Evolutionary conservation across 371 early-diverging fungal species (phyloP), one percentile per base, ranked within the genome.

Genomic region (Mortierella sp.): DNA sequence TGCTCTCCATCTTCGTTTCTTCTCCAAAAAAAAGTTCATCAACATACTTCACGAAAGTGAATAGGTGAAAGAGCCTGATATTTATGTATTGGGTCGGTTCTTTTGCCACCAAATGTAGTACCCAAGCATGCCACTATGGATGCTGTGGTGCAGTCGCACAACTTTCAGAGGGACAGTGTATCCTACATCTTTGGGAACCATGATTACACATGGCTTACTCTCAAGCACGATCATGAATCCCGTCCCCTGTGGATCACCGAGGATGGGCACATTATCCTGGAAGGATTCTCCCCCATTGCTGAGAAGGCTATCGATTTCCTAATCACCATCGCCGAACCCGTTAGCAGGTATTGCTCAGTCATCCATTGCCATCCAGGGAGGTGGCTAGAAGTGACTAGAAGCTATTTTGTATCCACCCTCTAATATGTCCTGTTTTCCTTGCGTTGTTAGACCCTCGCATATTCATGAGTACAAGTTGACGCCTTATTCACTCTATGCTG

Each of bases 391-490:
- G n/a, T n/a, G n/a, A n/a, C n/a, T n/a, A n/a, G n/a, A n/a, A n/a
- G n/a, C n/a, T n/a, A n/a, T n/a, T n/a, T n/a, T n/a, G n/a, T n/a
- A n/a, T n/a, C n/a, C n/a, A n/a, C n/a, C n/a, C n/a, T n/a, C n/a
- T n/a, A n/a, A n/a, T n/a, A n/a, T n/a, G n/a, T n/a, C n/a, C n/a
- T n/a, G n/a, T n/a, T n/a, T n/a, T n/a, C n/a, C n/a, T n/a, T n/a
- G n/a, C n/a, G n/a, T n/a, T n/a, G n/a, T n/a, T 80, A 93, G 99
- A 58, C 99, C 99, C 7, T 82, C 90, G 9, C 89, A 92, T 68
- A 93, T 99, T 52, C 99, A 99, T 78, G 99, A 99, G 82, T 99
- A 99, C 84, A 92, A 93, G 70, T 82, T 99, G 54, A 99, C 99
- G 0, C 91, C 97, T 6, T 98, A 98, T 81, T 98, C 98, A 13